Conservation (phyloP, 140 eudicot genomes). For the Anethum foeniculum region DNA sequence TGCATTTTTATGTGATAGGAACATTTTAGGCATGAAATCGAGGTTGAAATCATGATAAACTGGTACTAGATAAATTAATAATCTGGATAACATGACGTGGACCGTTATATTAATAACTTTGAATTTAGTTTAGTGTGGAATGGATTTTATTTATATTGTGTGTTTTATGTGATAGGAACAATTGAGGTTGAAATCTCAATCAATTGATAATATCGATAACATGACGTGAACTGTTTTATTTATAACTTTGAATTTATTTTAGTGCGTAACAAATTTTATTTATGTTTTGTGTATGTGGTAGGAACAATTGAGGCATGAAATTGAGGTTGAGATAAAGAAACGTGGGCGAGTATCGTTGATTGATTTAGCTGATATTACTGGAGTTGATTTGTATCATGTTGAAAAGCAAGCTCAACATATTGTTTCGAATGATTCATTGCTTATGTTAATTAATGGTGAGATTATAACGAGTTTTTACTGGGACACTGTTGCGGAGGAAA, state of each 20-base stretch:
- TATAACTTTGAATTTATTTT: not conserved
- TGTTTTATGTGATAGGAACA: too few relatives aligned
- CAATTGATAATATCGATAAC: not conserved
- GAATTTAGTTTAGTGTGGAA: too few relatives aligned
- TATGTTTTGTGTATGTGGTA: not conserved
- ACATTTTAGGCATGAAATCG: conserved; percentile 32
- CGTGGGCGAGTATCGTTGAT: conserved; percentile 85
- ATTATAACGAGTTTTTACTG: conserved; percentile 69
- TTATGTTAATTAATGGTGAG: conserved; percentile 82
- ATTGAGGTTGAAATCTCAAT: too few relatives aligned
- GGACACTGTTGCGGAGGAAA: conserved; percentile 73
- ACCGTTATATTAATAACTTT: too few relatives aligned
- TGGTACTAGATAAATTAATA: conserved; percentile 23
- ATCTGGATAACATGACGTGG: not conserved
- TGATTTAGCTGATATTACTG: conserved; percentile 67
- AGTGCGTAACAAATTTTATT: not conserved
- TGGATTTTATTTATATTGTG: too few relatives aligned
- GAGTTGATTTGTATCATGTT: conserved; percentile 92
- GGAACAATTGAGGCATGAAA: conserved; percentile 79
- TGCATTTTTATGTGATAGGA: conserved; percentile 26
- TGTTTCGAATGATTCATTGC: conserved; percentile 54
- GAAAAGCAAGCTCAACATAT: conserved; percentile 77
- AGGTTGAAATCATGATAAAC: too few relatives aligned
- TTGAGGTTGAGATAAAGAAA: conserved; percentile 54
- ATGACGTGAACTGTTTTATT: too few relatives aligned